A percentile compares a stretch with the other conserved stretches of the same genome.
Evolutionary conservation across 1,139 yeast genomes (phyloP).

Genomic region (Kurtzmaniella natalensis): DNA sequence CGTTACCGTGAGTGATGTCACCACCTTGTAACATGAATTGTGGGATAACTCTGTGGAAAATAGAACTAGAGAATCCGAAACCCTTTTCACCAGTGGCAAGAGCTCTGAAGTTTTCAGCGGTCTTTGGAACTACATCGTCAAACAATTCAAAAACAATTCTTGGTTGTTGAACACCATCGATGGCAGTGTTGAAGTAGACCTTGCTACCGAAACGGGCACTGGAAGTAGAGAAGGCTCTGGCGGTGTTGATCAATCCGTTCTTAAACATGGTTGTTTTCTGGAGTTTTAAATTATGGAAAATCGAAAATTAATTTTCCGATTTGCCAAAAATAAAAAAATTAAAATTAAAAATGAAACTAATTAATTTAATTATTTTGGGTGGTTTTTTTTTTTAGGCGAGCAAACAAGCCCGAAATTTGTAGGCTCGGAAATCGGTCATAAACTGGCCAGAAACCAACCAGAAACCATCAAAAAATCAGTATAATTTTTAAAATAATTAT

Average conservation of each 20-base stretch:
- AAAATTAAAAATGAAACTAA: neutral
- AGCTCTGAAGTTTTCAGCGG: slow-evolving; percentile 95
- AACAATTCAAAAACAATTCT: slow-evolving; percentile 53
- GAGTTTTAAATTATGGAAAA: neutral
- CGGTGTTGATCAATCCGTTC: slow-evolving; percentile 7
- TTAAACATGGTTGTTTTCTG: slow-evolving; percentile 4
- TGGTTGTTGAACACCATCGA: slow-evolving; percentile 27
- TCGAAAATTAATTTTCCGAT: too few species aligned
- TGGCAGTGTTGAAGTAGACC: slow-evolving; percentile 34
- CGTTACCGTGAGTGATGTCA: slow-evolving; percentile 38
- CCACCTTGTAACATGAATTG: slow-evolving; percentile 43
- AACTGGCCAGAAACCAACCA: too few species aligned
- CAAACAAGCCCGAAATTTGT: too few species aligned
- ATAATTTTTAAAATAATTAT: too few species aligned
- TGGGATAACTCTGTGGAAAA: slow-evolving; percentile 44
- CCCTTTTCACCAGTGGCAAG: slow-evolving; percentile 95
- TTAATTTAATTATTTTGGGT: neutral
- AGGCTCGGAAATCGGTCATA: too few species aligned
- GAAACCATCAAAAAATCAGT: too few species aligned
- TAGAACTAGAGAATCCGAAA: slow-evolving; percentile 79
- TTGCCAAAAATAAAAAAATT: neutral
- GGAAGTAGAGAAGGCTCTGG: slow-evolving; percentile 30
- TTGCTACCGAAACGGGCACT: slow-evolving; percentile 29
- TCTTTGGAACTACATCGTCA: slow-evolving; percentile 91
- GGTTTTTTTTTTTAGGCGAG: neutral